These are phyloP conservation scores for Smallanthus sonchifolius DNA, from an alignment of 129 eudicot species.

Conservation along the genomic window DNA sequence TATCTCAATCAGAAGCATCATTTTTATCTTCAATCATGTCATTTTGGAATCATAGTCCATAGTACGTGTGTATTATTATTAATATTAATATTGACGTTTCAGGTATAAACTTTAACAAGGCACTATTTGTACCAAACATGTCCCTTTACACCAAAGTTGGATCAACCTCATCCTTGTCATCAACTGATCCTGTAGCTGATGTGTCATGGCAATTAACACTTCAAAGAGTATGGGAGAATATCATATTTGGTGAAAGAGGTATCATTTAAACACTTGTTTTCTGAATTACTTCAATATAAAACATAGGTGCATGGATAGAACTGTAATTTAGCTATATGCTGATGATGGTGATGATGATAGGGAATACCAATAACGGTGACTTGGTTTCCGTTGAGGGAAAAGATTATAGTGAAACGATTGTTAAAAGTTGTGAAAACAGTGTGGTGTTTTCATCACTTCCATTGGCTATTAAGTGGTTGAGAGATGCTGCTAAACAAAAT, in stretches of 20 bases:
- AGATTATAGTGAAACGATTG: conserved; percentile 34
- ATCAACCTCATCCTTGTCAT: conserved; percentile 37
- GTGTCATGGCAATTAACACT: conserved; percentile 84
- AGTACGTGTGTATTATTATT: neutral
- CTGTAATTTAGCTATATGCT: neutral
- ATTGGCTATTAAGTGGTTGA: conserved; percentile 88
- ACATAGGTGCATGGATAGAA: neutral
- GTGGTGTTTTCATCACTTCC: conserved; percentile 87
- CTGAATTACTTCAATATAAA: neutral
- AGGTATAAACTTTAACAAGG: conserved; percentile 84
- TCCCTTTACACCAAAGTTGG: conserved; percentile 84
- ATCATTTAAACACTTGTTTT: neutral
- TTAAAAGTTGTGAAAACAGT: conserved; percentile 58
- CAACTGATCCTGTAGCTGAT: conserved; percentile 58
- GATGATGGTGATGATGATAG: conserved; percentile 12
- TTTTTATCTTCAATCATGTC: neutral
- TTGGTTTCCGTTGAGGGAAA: conserved; percentile 38
- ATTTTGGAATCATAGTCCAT: neutral
- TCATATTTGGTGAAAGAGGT: conserved; percentile 61
- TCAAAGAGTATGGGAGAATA: conserved; percentile 82
- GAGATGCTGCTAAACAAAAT: conserved; percentile 62
- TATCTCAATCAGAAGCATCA: conserved; percentile 11
- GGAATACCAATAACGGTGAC: conserved; percentile 43
- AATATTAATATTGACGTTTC: conserved; percentile 11
- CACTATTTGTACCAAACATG: conserved; percentile 83